Evolutionary conservation across 2,329 filamentous ascomycete genomes (phyloP).

Genomic region (Fonsecaea pedrosoi): DNA sequence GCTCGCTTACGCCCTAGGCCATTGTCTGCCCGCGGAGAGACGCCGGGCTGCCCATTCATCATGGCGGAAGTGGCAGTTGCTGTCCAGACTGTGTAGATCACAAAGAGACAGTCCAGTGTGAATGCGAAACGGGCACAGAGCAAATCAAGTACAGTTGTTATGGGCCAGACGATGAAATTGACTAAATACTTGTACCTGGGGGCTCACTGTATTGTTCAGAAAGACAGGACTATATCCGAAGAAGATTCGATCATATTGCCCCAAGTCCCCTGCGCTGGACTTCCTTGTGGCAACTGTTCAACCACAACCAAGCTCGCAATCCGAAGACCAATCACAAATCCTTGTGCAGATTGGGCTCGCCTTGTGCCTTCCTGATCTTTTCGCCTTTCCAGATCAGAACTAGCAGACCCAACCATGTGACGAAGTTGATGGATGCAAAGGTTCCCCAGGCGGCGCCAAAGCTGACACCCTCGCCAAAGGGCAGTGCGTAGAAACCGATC

Average conservation of each 20-base stretch:
- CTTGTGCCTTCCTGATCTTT: constrained; percentile 16
- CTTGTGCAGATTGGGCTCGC: constrained; percentile 16
- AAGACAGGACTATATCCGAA: background rate
- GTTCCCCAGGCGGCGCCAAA: constrained; percentile 10
- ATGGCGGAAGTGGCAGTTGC: background rate
- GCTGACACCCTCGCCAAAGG: constrained; percentile 9
- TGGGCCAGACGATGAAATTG: background rate
- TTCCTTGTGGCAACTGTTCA: background rate
- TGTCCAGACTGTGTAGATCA: background rate
- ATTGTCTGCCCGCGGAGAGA: background rate
- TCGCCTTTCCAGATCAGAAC: constrained; percentile 13
- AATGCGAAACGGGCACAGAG: background rate
- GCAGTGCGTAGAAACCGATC: constrained; percentile 19
- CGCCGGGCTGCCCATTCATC: background rate
- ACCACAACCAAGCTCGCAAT: background rate
- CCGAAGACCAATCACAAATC: constrained; percentile 4
- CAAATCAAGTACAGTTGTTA: background rate
- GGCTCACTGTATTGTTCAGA: background rate
- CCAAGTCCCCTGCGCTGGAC: background rate
- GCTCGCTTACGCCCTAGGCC: background rate
- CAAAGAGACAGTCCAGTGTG: background rate
- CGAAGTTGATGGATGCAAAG: constrained; percentile 18
- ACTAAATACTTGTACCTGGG: background rate
- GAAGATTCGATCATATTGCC: background rate
- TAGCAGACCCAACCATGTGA: constrained; percentile 7